A percentile compares a stretch with the other conserved stretches of the same genome.
Conservation (phyloP, 257 asterid genomes). For the Misopates orontium region DNA sequence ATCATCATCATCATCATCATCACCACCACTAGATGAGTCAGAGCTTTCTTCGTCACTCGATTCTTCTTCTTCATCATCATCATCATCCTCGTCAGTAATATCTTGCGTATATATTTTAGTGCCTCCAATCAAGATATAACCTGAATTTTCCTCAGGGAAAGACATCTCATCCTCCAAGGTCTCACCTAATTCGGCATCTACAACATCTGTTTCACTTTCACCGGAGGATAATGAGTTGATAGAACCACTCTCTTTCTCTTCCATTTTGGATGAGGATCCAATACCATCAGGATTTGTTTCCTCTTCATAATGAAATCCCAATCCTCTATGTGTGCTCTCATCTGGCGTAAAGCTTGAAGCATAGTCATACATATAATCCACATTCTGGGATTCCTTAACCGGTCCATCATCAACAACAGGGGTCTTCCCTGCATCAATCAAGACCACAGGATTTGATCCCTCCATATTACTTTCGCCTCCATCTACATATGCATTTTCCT, state of each 20-base stretch:
- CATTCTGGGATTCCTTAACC: slow-evolving; percentile 35
- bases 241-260: slow-evolving; percentile 51
- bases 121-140: slow-evolving; percentile 79
- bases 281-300: slow-evolving; percentile 42
- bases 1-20: no score
- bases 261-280: slow-evolving; percentile 44
- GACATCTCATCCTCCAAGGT: slow-evolving; percentile 38
- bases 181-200: slow-evolving; percentile 35
- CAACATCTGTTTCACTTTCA: slow-evolving; percentile 39
- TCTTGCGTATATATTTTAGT: slow-evolving; percentile 76
- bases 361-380: slow-evolving; percentile 58
- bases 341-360: slow-evolving; percentile 58
- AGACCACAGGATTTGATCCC: slow-evolving; percentile 43
- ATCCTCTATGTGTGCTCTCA: slow-evolving; percentile 70
- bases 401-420: slow-evolving; percentile 61
- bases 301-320: slow-evolving; percentile 65
- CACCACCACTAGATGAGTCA: slow-evolving; percentile 41
- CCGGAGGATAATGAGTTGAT: slow-evolving; percentile 43
- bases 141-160: slow-evolving; percentile 46
- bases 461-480: slow-evolving; percentile 31
- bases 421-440: slow-evolving; percentile 54
- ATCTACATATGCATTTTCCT: slow-evolving; percentile 42
- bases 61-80: slow-evolving; percentile 43
- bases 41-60: slow-evolving; percentile 53
- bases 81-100: slow-evolving; percentile 58